Evolutionary conservation across 306 rosid species (phyloP).

Genomic region (Cucurbita ficifolia): DNA sequence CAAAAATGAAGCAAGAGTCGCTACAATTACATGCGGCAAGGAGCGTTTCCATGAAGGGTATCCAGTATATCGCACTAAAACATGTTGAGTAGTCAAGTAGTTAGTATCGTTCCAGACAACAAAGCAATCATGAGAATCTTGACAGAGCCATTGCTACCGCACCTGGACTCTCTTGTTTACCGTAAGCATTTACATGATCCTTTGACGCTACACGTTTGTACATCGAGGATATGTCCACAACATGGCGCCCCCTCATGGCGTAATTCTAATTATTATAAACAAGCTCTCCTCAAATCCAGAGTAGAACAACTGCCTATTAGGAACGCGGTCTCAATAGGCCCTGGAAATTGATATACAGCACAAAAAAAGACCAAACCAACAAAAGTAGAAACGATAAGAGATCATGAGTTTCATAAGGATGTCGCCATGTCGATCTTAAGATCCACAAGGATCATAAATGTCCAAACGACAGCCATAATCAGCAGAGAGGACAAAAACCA

Average conservation of each 20-base stretch:
- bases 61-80: neutral
- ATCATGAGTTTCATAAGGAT: neutral
- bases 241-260: constrained; percentile 5
- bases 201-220: neutral
- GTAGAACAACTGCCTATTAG: neutral
- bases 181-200: neutral
- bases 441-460: neutral
- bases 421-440: neutral
- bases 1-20: constrained; percentile 64
- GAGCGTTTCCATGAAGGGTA: constrained; percentile 79
- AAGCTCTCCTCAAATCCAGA: neutral
- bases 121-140: neutral
- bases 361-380: neutral
- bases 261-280: neutral
- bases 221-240: neutral
- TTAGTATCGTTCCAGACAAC: neutral
- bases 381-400: neutral
- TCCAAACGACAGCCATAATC: neutral
- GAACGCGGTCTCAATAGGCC: neutral
- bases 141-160: neutral
- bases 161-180: neutral
- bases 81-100: neutral
- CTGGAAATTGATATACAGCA: neutral
- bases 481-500: neutral
- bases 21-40: constrained; percentile 68